Conservation (phyloP, 1,284 basidiomycete genomes). For the Volvariella volvacea region DNA sequence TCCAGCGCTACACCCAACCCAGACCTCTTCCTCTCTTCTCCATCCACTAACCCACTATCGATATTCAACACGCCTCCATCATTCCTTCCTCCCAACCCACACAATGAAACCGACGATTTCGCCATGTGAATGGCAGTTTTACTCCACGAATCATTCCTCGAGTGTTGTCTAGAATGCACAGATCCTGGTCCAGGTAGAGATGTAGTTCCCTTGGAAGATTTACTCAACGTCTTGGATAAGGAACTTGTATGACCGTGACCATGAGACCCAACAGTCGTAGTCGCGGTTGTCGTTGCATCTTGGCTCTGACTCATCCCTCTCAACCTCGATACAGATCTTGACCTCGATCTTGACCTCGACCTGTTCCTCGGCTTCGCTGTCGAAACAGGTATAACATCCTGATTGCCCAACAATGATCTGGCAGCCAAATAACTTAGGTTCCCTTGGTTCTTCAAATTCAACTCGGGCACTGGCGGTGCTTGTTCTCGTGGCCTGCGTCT, state of each 20-base stretch:
- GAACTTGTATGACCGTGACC: conserved; percentile 34
- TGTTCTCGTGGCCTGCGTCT: conserved; percentile 10
- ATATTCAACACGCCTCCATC: conserved; percentile 12
- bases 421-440: conserved; percentile 55
- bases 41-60: conserved; percentile 1
- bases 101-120: conserved; percentile 27
- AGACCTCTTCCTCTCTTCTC: background rate
- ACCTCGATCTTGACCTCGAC: too few species aligned
- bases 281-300: conserved; percentile 1
- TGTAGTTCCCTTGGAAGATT: background rate
- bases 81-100: conserved; percentile 21
- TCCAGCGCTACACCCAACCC: background rate
- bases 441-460: conserved; percentile 6
- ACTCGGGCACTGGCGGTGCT: background rate
- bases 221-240: conserved; percentile 29
- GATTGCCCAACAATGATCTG: conserved; percentile 55
- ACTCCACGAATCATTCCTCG: conserved; percentile 47
- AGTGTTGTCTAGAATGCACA: conserved; percentile 25
- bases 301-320: too few species aligned
- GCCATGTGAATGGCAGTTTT: conserved; percentile 49
- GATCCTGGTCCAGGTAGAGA: background rate
- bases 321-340: too few species aligned
- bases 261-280: conserved; percentile 15
- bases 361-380: conserved; percentile 18
- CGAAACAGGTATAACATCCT: conserved; percentile 44